Base-by-base conservation (phyloP, 257 asterid genomes). In the Mentha longifolia region DNA sequence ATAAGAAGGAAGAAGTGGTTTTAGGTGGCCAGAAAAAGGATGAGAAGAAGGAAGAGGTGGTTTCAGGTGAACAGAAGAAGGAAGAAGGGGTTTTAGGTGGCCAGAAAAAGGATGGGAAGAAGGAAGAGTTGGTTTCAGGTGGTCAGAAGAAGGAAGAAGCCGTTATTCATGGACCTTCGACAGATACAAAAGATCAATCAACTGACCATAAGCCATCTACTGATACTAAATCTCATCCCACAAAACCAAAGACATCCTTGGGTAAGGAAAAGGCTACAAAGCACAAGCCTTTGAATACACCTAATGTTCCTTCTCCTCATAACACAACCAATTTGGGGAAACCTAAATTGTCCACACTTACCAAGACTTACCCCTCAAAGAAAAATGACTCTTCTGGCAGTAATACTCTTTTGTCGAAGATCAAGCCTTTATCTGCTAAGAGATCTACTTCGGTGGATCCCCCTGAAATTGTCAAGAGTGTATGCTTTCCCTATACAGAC, bases 391-490 rank as follows among this genome's bases (percentile, higher is more conserved):
- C 82, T 16, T 70, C 77, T 67, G 64, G 74, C 60, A 59, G 57
- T 20, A 74, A 71, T 42, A 39, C 78, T 55, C 75, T 60, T 47
- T 19, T 61, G 47, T 64, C 33, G 17, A 77, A 57, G 61, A 2
- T 22, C 54, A 78, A 62, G 42, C 63, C 83, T 72, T 68, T 80
- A 31, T 46, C 84, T 67, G 47, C 31, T 35, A 52, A 62, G 74
- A 72, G 69, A 59, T 47, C 70, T 31, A 54, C 80, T 71, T 80
- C 81, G 7, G 85, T 59, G 11, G 82, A 78, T 4, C 85, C 89
- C 58, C 88, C 90, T 16, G 95, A 89, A 80, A 77, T 83, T 46
- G 83, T 85, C 77, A 91, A 90, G 84, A 71, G 74, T 56, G 84
- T 81, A 57, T 28, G 8, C 47, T 76, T 78, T 58, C 86, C 88